Evolutionary conservation across 2,329 filamentous ascomycete genomes (phyloP).

Genomic region (Venturia pyrina): DNA sequence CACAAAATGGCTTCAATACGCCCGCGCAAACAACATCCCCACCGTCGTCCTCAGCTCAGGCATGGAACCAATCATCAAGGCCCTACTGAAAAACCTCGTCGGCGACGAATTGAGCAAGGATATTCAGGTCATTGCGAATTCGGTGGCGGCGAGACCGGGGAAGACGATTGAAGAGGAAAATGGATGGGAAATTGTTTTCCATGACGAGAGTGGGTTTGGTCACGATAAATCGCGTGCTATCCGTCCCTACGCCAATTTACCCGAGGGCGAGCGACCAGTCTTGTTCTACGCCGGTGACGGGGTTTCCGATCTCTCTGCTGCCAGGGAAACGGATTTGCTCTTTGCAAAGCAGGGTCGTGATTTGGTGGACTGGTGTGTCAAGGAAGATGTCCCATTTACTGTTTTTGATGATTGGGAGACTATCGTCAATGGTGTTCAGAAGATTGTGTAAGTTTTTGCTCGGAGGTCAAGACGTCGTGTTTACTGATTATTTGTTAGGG

Average conservation of each 20-base stretch:
- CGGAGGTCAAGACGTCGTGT: neutral
- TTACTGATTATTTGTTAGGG: constrained; percentile 26
- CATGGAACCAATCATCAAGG: constrained; percentile 85
- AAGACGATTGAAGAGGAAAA: constrained; percentile 68
- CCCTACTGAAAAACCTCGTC: constrained; percentile 68
- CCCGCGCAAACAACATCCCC: constrained; percentile 70
- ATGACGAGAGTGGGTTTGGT: constrained; percentile 83
- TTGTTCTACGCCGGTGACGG: constrained; percentile 95
- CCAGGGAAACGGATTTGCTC: constrained; percentile 81
- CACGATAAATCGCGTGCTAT: constrained; percentile 95
- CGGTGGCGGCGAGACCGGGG: constrained; percentile 56
- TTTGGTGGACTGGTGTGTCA: constrained; percentile 77
- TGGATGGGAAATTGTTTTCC: constrained; percentile 82
- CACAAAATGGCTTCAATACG: constrained; percentile 78
- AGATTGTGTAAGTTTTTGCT: constrained; percentile 44
- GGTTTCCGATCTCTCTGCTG: constrained; percentile 84
- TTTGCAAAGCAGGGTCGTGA: constrained; percentile 91
- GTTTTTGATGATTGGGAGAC: constrained; percentile 76
- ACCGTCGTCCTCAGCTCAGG: constrained; percentile 87
- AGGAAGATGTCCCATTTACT: constrained; percentile 76
- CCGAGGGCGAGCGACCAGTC: constrained; percentile 58
- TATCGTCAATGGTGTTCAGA: constrained; percentile 66
- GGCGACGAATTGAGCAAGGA: constrained; percentile 69
- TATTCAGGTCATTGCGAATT: constrained; percentile 86
- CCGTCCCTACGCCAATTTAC: constrained; percentile 69